Base-by-base conservation (phyloP, 345 rosid genomes). In the Hibiscus tridactylites region DNA sequence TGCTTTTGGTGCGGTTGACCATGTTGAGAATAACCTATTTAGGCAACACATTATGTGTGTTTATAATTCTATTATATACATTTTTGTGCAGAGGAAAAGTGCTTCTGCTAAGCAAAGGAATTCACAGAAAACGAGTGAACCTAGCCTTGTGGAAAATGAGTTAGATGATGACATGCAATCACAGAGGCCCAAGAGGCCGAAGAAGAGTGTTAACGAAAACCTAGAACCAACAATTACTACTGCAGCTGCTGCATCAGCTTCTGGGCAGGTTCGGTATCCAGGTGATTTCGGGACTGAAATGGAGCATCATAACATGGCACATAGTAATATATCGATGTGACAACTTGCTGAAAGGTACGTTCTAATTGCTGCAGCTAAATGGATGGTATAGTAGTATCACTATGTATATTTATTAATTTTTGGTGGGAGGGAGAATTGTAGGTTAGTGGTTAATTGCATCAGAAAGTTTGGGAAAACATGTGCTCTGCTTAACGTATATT, bases 161-260 rank as follows among this genome's bases (percentile, higher is more conserved):
- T 50, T 76, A 80, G 84, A 87, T 69, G 89, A 78, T 21, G 53
- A 49, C 53, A 76, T 72, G 13, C 88, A 79, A 44, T 69, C 81
- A 3, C 86, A 81, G 72, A 88, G 88, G 76, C 83, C 88, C 29
- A 89, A 87, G 86, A 88, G 97, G 80, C 94, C 90, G 12, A 92
- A 88, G 83, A 89, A 91, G 86, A 90, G 93, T 63, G 88, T 92
- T 73, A 92, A 96, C 60, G 95, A 89, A 78, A 84, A 84, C 79
- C 84, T 91, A 15, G 97, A 88, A 81, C 95, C 97, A 4, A 91
- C 90, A 70, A 85, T 85, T 68, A 73, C 85, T 77, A 86, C 59
- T 17, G 59, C 84, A 31, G 60, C 75, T 9, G 71, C 81, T n/a
- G 21, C 50, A 4, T 50, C 60, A 8, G 81, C 65, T 56, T 13